Evolutionary conservation across 106 monocot species (phyloP).

Genomic region (Phalaenopsis aphrodite): DNA sequence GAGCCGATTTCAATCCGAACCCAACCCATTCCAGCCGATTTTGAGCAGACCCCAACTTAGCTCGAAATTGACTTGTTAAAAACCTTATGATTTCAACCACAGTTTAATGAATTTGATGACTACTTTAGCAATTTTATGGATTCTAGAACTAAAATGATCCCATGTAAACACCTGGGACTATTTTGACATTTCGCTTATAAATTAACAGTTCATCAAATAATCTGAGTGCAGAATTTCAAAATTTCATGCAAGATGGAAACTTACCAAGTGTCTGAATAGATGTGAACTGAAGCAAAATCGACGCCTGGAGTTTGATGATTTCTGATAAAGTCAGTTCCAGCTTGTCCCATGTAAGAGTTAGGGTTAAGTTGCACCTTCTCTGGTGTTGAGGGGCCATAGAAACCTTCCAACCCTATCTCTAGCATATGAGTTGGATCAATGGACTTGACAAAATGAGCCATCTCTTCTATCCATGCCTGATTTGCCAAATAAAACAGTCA

Average conservation of each 20-base stretch:
- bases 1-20: too few species aligned
- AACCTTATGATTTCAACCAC: too few species aligned
- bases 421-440: conserved; percentile 71
- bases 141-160: too few species aligned
- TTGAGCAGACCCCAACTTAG: too few species aligned
- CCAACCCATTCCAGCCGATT: too few species aligned
- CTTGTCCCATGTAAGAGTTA: conserved; percentile 19
- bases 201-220: background rate
- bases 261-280: conserved; percentile 78
- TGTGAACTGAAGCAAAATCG: conserved; percentile 84
- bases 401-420: conserved; percentile 66
- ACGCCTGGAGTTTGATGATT: conserved; percentile 58
- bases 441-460: conserved; percentile 65
- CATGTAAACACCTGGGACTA: too few species aligned
- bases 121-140: too few species aligned
- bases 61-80: too few species aligned
- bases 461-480: conserved; percentile 91
- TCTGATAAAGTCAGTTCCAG: conserved; percentile 79
- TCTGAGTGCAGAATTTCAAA: background rate
- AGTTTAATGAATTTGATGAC: too few species aligned
- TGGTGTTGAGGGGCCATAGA: conserved; percentile 79
- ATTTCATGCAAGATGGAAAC: background rate
- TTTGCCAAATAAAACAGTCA: background rate
- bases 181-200: background rate
- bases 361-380: conserved; percentile 51